Evolutionary conservation across 2,329 filamentous ascomycete genomes (phyloP), one percentile per base, ranked within the genome.

Genomic region (Botrytis pseudocinerea): DNA sequence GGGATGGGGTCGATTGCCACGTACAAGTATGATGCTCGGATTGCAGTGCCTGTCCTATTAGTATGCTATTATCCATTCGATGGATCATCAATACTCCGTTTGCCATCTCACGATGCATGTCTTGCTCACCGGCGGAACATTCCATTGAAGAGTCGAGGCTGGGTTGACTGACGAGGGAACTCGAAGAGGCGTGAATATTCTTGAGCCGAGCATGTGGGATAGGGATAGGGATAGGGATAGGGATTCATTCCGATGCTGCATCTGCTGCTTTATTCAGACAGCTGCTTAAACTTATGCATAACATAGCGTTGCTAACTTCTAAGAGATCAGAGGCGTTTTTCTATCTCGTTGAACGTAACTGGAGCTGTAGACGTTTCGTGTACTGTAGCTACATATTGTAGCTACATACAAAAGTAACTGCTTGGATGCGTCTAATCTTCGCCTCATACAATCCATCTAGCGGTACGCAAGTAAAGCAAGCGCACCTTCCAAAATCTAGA

Each of bases 91-190:
- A 28, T 16, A 20, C 48, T 69, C n/a, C 44, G 16, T 22, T n/a
- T 54, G 69, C 59, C 69, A 71, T 71, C 69, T 54, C 69, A 71
- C 59, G 46, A 71, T 71, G 69, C 69, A 64, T 61, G 60, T 40
- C 20, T 71, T 46, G n/a, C 60, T 71, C 69, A 71, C 59, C 69
- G 69, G 35, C 22, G 66, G 60, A n/a, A 40, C 2, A 16, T 69
- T 44, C 57, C 54, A 61, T 42, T 10, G 38, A 18, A n/a, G 32
- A 40, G 22, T 38, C 38, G 28, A 28, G 44, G 46, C 22, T 14
- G 59, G 42, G 46, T 12, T 48, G 46, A 46, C 20, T 10, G 46
- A 10, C 4, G 22, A 20, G 44, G 18, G 44, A 46, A 20, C 44
- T n/a, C 20, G 62, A 64, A 28, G n/a, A 32, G 12, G 35, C 22